Evolutionary conservation across 257 asterid species (phyloP).

Genomic region (Gentiana macrophylla): DNA sequence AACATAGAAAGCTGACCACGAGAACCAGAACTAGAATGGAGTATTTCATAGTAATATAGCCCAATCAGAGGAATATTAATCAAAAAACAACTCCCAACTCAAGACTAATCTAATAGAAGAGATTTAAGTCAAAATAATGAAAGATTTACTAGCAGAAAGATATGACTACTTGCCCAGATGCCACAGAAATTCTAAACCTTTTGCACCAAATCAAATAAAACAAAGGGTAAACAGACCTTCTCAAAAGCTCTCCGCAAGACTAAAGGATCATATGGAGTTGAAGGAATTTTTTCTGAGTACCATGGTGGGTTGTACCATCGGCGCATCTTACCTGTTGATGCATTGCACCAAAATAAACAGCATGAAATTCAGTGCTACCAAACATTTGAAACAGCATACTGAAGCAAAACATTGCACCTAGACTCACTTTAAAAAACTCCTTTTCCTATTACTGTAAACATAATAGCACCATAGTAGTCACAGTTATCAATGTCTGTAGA

Average conservation of each 20-base stretch:
- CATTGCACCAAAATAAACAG: constrained; percentile 9
- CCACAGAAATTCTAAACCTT: background rate
- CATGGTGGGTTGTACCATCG: constrained; percentile 99
- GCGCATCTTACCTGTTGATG: constrained; percentile 57
- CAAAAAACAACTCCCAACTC: background rate
- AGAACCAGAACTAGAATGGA: background rate
- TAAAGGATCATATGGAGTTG: constrained; percentile 63
- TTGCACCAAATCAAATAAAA: constrained; percentile 1
- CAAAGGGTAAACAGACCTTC: constrained; percentile 49
- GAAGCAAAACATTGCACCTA: background rate
- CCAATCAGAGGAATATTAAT: background rate
- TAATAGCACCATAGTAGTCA: background rate
- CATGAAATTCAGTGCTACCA: background rate
- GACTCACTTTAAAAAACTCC: background rate
- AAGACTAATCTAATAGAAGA: background rate
- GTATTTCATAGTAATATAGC: background rate
- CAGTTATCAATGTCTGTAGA: too few species aligned
- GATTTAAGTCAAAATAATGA: background rate
- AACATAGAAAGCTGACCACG: background rate
- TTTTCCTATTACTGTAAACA: background rate
- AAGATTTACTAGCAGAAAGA: too few species aligned
- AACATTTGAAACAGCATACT: constrained; percentile 6
- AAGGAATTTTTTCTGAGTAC: constrained; percentile 71
- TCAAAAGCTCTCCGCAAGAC: constrained; percentile 82
- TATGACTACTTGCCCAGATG: too few species aligned